These are phyloP conservation scores for Evernia prunastri DNA, from an alignment of 495 filamentous ascomycete genomes.

Conservation along the genomic window DNA sequence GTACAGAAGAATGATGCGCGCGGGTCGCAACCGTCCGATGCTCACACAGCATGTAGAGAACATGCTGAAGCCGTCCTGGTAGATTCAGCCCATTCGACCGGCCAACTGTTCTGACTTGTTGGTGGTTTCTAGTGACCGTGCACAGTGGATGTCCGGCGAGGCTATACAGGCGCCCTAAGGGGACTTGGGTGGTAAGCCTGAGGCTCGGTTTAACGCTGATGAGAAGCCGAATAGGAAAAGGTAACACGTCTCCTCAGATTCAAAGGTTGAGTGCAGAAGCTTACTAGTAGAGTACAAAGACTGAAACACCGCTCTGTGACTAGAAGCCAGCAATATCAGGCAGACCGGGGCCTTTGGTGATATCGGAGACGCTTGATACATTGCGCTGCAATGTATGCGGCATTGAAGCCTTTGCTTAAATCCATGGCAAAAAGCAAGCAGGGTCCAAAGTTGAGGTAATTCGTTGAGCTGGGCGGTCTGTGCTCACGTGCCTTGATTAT, in stretches of 20 bases:
- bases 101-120: neutral
- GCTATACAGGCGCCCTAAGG: neutral
- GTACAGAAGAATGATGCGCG: neutral
- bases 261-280: neutral
- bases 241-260: neutral
- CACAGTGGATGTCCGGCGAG: neutral
- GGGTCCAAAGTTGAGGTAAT: neutral
- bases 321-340: neutral
- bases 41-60: neutral
- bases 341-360: neutral
- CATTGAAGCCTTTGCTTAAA: neutral
- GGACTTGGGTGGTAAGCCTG: neutral
- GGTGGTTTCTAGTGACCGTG: neutral
- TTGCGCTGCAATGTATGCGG: neutral
- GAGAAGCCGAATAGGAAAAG: neutral
- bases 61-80: neutral
- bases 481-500: neutral
- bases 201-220: neutral
- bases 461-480: neutral
- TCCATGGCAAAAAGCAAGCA: neutral
- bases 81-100: neutral
- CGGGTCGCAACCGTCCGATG: neutral
- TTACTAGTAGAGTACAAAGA: neutral
- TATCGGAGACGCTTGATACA: neutral
- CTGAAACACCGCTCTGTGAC: neutral